These are phyloP conservation scores for Colletotrichum liriopes DNA, from an alignment of 2,329 filamentous ascomycete genomes.

Conservation along the genomic window DNA sequence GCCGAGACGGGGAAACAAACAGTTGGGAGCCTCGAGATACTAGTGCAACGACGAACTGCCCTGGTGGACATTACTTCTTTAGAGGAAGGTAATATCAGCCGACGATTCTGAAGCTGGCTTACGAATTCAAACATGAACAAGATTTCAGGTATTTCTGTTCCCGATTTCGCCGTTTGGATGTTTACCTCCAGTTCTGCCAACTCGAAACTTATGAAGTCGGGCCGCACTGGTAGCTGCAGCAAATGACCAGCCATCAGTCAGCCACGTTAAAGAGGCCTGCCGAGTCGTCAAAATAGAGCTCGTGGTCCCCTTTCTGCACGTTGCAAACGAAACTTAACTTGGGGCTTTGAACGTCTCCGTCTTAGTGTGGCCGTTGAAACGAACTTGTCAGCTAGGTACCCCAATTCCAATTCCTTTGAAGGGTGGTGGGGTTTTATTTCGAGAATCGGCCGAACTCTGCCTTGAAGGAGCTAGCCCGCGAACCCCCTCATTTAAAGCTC, in stretches of 20 bases:
- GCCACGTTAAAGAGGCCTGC: neutral
- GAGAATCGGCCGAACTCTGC: conserved; percentile 10
- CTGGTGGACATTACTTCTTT: neutral
- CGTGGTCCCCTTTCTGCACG: neutral
- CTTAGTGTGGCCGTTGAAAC: conserved; percentile 9
- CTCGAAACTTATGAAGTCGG: no score
- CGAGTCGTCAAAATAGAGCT: neutral
- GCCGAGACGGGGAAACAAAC: neutral
- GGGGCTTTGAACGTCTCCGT: conserved; percentile 2
- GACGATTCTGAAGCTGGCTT: neutral
- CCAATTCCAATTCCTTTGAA: neutral
- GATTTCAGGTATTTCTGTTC: neutral
- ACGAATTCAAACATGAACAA: neutral
- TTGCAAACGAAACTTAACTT: neutral
- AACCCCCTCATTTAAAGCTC: neutral
- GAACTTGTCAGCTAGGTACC: neutral
- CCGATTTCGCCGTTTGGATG: neutral
- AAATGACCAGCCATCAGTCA: neutral
- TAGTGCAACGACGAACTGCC: neutral
- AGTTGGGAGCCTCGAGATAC: neutral
- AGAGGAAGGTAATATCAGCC: no score
- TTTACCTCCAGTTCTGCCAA: neutral
- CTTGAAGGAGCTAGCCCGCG: neutral
- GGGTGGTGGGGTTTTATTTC: neutral
- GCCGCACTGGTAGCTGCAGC: neutral